Conservation (phyloP, 805 yeast species). For the Lipomyces spencermartinsiae region DNA sequence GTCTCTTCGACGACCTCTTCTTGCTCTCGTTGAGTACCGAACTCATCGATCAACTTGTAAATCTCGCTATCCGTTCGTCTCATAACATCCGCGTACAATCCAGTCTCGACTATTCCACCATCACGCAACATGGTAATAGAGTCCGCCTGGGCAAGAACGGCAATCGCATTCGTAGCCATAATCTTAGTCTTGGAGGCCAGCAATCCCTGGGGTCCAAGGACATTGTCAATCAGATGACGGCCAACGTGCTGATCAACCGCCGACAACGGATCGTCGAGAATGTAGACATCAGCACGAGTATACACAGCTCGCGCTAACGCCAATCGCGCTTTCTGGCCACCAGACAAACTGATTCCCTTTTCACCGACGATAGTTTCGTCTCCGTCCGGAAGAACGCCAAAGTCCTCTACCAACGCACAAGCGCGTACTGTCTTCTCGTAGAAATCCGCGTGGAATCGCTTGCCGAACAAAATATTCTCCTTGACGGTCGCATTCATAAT, state of each 20-base stretch:
- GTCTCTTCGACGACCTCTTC: constrained; percentile 11
- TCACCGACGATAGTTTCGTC: constrained; percentile 95
- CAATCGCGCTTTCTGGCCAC: constrained; percentile 96
- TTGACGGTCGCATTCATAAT: constrained; percentile 92
- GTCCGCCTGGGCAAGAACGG: constrained; percentile 78
- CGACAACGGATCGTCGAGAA: constrained; percentile 89
- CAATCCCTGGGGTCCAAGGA: constrained; percentile 80
- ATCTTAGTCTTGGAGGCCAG: constrained; percentile 74
- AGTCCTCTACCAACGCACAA: constrained; percentile 82
- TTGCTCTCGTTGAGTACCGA: constrained; percentile 22
- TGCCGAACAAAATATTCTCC: constrained; percentile 90
- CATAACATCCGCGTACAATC: constrained; percentile 43
- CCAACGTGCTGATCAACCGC: constrained; percentile 99
- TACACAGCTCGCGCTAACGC: constrained; percentile 95
- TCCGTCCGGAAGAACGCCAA: constrained; percentile 81
- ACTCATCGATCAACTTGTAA: constrained; percentile 35
- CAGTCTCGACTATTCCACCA: constrained; percentile 49
- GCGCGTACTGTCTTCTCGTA: constrained; percentile 84
- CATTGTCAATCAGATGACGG: constrained; percentile 78
- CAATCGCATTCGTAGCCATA: constrained; percentile 84
- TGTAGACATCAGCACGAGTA: constrained; percentile 87
- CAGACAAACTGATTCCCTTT: constrained; percentile 92
- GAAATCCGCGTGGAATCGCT: constrained; percentile 76
- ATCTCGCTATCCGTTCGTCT: constrained; percentile 21
- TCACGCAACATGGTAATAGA: constrained; percentile 69